Conservation (phyloP, 768 basidiomycete genomes). For the Rickenella mellea region DNA sequence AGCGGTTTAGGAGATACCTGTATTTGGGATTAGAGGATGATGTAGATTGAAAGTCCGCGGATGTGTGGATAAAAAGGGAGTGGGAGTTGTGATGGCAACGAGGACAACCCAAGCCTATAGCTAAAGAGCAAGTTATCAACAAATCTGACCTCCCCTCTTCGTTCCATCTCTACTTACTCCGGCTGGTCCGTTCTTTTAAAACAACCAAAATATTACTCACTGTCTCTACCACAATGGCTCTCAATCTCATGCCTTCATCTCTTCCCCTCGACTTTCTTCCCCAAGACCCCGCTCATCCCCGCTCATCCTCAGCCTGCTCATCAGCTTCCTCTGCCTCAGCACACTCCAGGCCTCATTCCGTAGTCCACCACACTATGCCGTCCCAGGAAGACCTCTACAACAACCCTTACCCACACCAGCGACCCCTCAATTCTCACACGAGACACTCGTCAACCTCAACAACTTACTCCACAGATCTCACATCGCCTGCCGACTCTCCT, state of each 20-base stretch:
- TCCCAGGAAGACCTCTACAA: conserved; percentile 65
- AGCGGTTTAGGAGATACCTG: conserved; percentile 66
- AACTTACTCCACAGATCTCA: conserved; percentile 30
- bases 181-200: neutral
- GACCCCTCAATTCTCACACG: conserved; percentile 33
- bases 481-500: conserved; percentile 49
- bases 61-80: neutral
- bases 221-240: conserved; percentile 39
- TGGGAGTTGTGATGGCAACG: neutral
- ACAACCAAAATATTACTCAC: conserved; percentile 7
- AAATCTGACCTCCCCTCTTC: too few relatives aligned
- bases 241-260: conserved; percentile 60
- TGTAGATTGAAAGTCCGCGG: conserved; percentile 3
- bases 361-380: conserved; percentile 30
- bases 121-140: conserved; percentile 1
- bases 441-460: conserved; percentile 34
- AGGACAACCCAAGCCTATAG: conserved; percentile 3
- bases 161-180: conserved; percentile 4
- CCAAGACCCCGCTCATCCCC: conserved; percentile 51
- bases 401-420: conserved; percentile 43
- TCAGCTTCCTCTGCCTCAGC: conserved; percentile 67
- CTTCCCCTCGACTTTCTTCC: conserved; percentile 68
- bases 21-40: conserved; percentile 41
- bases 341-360: conserved; percentile 66
- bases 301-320: conserved; percentile 63